Conservation (phyloP, 139 green algal genomes). For the Diplosphaera chodatii region DNA sequence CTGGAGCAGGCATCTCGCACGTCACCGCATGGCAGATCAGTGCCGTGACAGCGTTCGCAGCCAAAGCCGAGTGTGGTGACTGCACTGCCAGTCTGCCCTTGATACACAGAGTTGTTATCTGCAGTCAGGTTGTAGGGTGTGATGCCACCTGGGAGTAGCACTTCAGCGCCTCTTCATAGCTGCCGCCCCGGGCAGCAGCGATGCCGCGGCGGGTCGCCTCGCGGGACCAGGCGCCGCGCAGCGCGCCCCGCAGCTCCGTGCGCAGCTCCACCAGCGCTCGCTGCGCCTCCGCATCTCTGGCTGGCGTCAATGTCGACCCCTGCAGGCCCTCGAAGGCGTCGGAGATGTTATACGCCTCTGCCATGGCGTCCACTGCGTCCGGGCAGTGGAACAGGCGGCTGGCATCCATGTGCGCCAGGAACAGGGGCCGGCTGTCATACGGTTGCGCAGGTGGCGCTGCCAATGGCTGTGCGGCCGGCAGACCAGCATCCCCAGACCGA, state of each 20-base stretch:
- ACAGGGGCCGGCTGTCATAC: not conserved
- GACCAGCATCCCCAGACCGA: no score
- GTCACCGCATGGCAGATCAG: no score
- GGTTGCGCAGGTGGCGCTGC: not conserved
- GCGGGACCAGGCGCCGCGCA: slow-evolving; percentile 12
- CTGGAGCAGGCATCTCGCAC: no score
- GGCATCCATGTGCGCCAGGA: not conserved
- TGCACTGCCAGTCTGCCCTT: no score
- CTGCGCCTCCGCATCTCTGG: not conserved
- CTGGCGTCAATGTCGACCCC: not conserved
- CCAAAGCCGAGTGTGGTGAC: no score
- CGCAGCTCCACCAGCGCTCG: slow-evolving; percentile 1
- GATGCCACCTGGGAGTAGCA: no score
- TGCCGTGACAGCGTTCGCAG: no score
- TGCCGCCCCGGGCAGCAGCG: slow-evolving; percentile 3
- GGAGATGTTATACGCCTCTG: not conserved
- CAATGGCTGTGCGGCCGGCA: not conserved
- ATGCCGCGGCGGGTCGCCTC: slow-evolving; percentile 20
- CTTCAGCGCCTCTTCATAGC: slow-evolving; percentile 3
- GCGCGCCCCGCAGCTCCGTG: not conserved
- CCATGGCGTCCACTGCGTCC: slow-evolving; percentile 4
- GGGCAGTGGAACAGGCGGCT: slow-evolving; percentile 5
- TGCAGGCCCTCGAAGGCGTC: not conserved
- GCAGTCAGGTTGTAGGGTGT: no score
- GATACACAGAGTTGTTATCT: no score